Conservation (phyloP, 768 basidiomycete species). For the Lactifluus rugatus region DNA sequence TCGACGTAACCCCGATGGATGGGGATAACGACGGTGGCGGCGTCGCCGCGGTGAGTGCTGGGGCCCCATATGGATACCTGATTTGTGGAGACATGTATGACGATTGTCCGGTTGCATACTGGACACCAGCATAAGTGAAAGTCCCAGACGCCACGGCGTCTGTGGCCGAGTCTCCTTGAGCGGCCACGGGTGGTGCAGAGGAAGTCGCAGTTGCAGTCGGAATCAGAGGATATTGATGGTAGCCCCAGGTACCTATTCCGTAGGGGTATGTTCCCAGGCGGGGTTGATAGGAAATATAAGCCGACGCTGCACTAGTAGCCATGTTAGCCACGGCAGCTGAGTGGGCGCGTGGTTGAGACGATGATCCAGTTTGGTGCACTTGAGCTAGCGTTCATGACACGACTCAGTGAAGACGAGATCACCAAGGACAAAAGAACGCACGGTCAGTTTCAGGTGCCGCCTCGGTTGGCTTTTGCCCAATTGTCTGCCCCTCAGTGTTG, state of each 20-base stretch:
- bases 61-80: constrained; percentile 15
- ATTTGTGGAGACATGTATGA: constrained; percentile 16
- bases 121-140: constrained; percentile 4
- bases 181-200: neutral
- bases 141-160: constrained; percentile 3
- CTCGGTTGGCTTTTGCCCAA: constrained; percentile 64
- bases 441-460: constrained; percentile 36
- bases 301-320: neutral
- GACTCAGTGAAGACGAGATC: constrained; percentile 1
- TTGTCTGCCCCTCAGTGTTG: constrained; percentile 51
- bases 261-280: constrained; percentile 2
- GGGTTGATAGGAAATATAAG: constrained; percentile 1
- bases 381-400: neutral
- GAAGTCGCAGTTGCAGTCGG: neutral
- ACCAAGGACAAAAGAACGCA: constrained; percentile 27
- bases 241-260: constrained; percentile 1
- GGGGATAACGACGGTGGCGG: neutral
- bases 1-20: neutral
- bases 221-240: constrained; percentile 6
- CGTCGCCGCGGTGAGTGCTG: neutral
- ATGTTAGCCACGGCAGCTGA: neutral
- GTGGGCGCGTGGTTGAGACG: neutral
- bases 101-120: neutral
- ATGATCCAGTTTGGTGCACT: neutral
- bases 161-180: constrained; percentile 2